Evolutionary conservation across 2,329 filamentous ascomycete species (phyloP), one percentile per base, ranked within the genome.

Genomic region (Hymenotorrendiella dingleyae): DNA sequence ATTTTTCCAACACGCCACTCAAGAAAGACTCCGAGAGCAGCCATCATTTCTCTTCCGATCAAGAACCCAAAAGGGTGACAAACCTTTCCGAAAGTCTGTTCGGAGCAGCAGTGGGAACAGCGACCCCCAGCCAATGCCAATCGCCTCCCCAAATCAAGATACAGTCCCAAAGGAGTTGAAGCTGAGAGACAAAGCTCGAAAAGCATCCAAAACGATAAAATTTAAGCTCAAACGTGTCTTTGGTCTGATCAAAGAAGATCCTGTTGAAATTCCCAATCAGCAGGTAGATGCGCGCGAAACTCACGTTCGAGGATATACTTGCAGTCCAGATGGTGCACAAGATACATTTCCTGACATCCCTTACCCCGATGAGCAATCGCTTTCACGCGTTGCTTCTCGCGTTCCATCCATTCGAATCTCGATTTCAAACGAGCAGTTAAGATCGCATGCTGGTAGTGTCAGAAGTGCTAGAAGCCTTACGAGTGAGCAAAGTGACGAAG

Each of bases 141-240:
- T 63, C 7, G n/a, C n/a, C n/a, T n/a, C n/a, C n/a, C 17, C 37
- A 11, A 47, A 53, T 30, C 50, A 54, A 32, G 3, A 11, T 22
- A 43, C 12, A 37, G 42, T 14, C 49, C 44, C 30, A 3, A 65
- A 62, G 27, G 56, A 65, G 16, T 58, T 58, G 4, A 62, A 62
- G 4, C 52, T 81, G 21, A 70, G 67, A 34, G 63, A 66, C 22
- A 79, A 73, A 38, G 74, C 76, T 9, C 71, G 82, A 19, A 80
- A 78, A 23, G 75, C 80, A 11, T 86, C 83, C 0, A 72, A 68
- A 12, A 75, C 73, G 0, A 55, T 88, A 28, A 83, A 73, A 54
- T 72, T 69, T 36, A 84, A 71, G 45, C 54, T 88, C 46, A 82
- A 73, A 59, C 72, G 63, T 27, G 65, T 82, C 0, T 79, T 84